A percentile compares a stretch with the other conserved stretches of the same genome.
Evolutionary conservation across 1,139 yeast genomes (phyloP).

Genomic region (Candida sp.): DNA sequence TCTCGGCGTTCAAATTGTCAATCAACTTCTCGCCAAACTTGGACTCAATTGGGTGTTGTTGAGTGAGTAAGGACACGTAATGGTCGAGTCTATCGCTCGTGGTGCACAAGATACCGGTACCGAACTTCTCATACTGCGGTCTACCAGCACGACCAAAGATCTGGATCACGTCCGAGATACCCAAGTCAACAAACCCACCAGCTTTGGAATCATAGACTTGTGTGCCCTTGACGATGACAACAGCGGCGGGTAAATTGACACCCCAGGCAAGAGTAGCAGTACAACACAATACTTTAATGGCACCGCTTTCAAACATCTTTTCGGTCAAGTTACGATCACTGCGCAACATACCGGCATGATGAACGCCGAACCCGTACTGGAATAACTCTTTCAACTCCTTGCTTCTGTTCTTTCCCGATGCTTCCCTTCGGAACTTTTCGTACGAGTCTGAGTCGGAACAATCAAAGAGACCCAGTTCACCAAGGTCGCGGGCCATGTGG

Average conservation of each 20-base stretch:
- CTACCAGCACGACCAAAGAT: conserved; percentile 99
- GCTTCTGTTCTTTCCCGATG: conserved; percentile 69
- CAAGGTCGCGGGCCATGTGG: conserved; percentile 64
- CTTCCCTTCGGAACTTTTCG: conserved; percentile 62
- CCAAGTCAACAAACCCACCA: conserved; percentile 94
- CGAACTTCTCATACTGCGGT: conserved; percentile 93
- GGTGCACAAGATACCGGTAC: conserved; percentile 92
- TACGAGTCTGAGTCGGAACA: conserved; percentile 53
- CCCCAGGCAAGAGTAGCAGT: conserved; percentile 99
- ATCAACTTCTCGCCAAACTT: conserved; percentile 75
- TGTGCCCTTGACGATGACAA: conserved; percentile 95
- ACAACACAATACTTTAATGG: conserved; percentile 89
- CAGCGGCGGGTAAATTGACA: conserved; percentile 98
- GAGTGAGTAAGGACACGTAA: conserved; percentile 84
- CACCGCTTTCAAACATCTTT: conserved; percentile 83
- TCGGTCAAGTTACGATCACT: conserved; percentile 92
- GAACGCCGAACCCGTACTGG: conserved; percentile 86
- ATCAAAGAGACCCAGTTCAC: conserved; percentile 64
- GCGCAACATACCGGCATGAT: conserved; percentile 97
- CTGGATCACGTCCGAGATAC: conserved; percentile 96
- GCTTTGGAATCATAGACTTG: conserved; percentile 94
- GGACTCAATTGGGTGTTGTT: conserved; percentile 97
- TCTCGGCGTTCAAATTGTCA: conserved; percentile 96
- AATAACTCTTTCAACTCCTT: conserved; percentile 85
- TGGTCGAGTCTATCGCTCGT: conserved; percentile 83